Evolutionary conservation across 2,329 filamentous ascomycete species (phyloP).

Genomic region (Penicillium polonicum): DNA sequence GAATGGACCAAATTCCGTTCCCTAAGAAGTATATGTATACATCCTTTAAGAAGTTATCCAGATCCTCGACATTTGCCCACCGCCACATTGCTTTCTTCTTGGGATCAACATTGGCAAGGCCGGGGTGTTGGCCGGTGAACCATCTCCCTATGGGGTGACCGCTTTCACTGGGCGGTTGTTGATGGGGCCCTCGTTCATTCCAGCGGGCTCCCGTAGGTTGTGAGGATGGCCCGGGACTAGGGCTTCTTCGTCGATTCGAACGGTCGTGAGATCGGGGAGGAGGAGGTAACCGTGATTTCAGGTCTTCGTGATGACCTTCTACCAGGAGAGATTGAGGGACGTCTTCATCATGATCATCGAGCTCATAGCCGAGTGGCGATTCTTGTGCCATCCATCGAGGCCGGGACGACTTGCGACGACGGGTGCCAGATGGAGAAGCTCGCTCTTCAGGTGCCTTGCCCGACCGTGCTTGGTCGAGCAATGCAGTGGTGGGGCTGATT

Average conservation of each 20-base stretch:
- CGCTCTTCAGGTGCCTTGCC: conserved; percentile 19
- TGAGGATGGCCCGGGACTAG: conserved; percentile 43
- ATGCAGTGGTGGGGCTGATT: conserved; percentile 45
- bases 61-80: conserved; percentile 87
- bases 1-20: conserved; percentile 80
- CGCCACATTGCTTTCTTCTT: conserved; percentile 84
- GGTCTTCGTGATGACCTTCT: conserved; percentile 48
- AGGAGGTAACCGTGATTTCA: conserved; percentile 39
- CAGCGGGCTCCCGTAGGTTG: conserved; percentile 49
- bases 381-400: conserved; percentile 32
- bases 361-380: conserved; percentile 34
- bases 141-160: conserved; percentile 26
- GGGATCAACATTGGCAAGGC: conserved; percentile 52
- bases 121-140: conserved; percentile 32
- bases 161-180: conserved; percentile 30
- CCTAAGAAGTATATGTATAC: conserved; percentile 85
- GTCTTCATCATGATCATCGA: conserved; percentile 60
- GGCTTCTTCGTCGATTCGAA: conserved; percentile 20
- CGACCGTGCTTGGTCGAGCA: conserved; percentile 34
- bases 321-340: conserved; percentile 63
- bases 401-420: conserved; percentile 31
- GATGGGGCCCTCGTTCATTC: conserved; percentile 49
- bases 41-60: conserved; percentile 81
- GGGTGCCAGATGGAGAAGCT: conserved; percentile 21
- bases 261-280: conserved; percentile 33